Base-by-base conservation (phyloP, 495 filamentous ascomycete genomes). In the Penicillium silybi region DNA sequence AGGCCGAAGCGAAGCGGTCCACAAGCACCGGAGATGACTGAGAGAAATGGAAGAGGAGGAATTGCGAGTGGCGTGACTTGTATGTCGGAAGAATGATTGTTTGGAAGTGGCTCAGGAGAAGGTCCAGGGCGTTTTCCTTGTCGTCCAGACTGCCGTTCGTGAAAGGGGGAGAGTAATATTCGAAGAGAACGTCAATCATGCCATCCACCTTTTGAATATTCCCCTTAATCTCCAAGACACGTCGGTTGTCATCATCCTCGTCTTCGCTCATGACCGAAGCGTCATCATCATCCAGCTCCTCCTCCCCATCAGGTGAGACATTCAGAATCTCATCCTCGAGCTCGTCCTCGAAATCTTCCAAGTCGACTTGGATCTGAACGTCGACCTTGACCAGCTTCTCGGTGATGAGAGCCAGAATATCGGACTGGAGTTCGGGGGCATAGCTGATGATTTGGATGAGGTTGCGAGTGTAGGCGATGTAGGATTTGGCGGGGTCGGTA, bases 21-120 rank as follows among this genome's bases (percentile, higher is more conserved):
- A 88, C 83, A 23, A 96, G 81, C 34, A 72, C 71, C 2, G 87
- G 83, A 0, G 87, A 88, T 32, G 74, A 75, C 64, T 97, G 89
- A 15, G 87, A 85, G 61, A 95, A 95, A 69, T 95, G 92, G 74
- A 98, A 98, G 35, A 97, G 81, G 4, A 96, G 80, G 60, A 95
- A 95, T 63, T 95, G 89, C 0, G 88, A 85, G 68, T 93, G 89
- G 39, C 92, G 86, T 18, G 87, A 91, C 38, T 85, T 86, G 65
- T 91, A 87, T 19, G 90, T 93, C 17, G 92, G 91, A 15, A 97
- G 79, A 51, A 99, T 91, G 52, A 87, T 88, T 50, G 77, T 86
- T 37, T 82, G 73, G 61, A 99, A 97, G 62, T 92, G 88, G 44
- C 82, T 80, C 38, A 97, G 68, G 3, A 99, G 71, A 38, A 88